Evolutionary conservation across 768 basidiomycete species (phyloP).

Genomic region (Termitomyces sp.): DNA sequence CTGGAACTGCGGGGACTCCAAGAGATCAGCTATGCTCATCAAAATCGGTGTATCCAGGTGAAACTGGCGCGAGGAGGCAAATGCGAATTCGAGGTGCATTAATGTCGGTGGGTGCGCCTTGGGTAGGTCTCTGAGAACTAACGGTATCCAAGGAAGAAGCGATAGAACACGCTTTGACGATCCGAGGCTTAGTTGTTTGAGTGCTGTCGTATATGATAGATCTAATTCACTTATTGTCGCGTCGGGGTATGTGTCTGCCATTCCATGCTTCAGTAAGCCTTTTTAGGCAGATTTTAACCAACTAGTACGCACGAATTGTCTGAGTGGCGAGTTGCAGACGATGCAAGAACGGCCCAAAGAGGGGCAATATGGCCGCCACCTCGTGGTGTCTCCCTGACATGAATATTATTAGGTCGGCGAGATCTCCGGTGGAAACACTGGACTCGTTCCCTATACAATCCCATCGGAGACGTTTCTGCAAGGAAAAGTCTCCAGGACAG

Average conservation of each 20-base stretch:
- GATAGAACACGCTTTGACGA: constrained; percentile 22
- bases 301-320: constrained; percentile 3
- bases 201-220: constrained; percentile 15
- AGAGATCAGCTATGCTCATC: constrained; percentile 14
- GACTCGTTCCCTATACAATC: not conserved
- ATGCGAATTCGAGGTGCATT: constrained; percentile 19
- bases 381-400: not conserved
- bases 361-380: not conserved
- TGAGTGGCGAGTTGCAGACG: constrained; percentile 7
- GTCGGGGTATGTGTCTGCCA: constrained; percentile 12
- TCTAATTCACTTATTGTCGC: constrained; percentile 13
- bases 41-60: constrained; percentile 24
- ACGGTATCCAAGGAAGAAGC: constrained; percentile 23
- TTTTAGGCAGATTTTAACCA: not conserved
- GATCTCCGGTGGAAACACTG: not conserved
- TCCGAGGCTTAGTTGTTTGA: constrained; percentile 20
- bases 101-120: constrained; percentile 11
- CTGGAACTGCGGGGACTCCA: constrained; percentile 17
- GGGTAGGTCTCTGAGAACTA: constrained; percentile 16
- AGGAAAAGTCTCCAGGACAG: constrained; percentile 1
- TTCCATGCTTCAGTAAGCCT: not conserved
- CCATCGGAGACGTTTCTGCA: constrained; percentile 4
- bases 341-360: constrained; percentile 5
- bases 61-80: constrained; percentile 25
- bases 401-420: constrained; percentile 2